These are phyloP conservation scores for Gracilaria vermiculophylla DNA, from an alignment of 23 red algal genomes.

Conservation along the genomic window DNA sequence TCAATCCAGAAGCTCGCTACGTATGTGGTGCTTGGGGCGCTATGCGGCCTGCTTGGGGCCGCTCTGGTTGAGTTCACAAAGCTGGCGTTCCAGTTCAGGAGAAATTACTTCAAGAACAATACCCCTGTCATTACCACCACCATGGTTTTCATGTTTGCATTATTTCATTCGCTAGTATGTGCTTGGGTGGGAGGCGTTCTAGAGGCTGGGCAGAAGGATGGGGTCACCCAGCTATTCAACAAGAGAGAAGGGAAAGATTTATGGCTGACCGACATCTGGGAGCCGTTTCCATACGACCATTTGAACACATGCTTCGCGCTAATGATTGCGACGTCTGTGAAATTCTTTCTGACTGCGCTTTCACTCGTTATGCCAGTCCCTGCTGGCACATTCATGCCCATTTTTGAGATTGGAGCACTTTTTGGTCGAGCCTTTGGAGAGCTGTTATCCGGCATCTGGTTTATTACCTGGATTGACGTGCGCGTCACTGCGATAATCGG, in stretches of 20 bases:
- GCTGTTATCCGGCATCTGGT: constrained; percentile 18
- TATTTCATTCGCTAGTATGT: constrained; percentile 34
- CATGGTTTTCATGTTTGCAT: constrained; percentile 31
- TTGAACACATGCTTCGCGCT: constrained; percentile 41
- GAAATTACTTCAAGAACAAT: constrained; percentile 7
- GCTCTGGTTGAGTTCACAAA: constrained; percentile 42
- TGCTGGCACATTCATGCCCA: constrained; percentile 71
- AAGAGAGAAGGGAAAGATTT: not conserved
- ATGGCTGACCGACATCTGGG: constrained; percentile 15
- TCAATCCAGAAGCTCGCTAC: constrained; percentile 30
- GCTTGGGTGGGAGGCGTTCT: constrained; percentile 48
- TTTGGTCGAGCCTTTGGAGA: constrained; percentile 69
- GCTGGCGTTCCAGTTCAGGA: constrained; percentile 9
- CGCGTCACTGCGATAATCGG: constrained; percentile 72
- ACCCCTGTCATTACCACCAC: constrained; percentile 5
- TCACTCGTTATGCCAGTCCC: constrained; percentile 75
- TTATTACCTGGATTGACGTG: constrained; percentile 58
- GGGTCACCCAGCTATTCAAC: constrained; percentile 45
- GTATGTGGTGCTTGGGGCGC: constrained; percentile 63
- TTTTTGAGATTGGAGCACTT: constrained; percentile 73
- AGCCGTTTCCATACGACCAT: constrained; percentile 10
- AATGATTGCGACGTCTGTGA: constrained; percentile 26
- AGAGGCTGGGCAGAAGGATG: constrained; percentile 34
- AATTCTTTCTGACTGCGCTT: constrained; percentile 60
- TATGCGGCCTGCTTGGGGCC: constrained; percentile 60